Base-by-base conservation (phyloP, 1,139 yeast genomes). In the Petasospora fabianii region DNA sequence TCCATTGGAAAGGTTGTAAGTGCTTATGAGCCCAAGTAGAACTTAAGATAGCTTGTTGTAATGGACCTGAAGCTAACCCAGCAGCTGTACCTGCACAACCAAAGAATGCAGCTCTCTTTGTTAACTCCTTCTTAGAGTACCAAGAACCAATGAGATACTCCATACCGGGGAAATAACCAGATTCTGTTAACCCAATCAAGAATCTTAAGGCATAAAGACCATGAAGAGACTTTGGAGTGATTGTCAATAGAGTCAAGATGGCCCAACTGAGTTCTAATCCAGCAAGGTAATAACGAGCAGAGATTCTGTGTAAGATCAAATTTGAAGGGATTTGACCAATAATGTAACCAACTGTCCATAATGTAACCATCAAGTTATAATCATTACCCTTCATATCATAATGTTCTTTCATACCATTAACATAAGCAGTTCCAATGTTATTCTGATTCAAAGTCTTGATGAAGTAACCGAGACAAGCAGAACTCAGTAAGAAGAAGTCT, bases 381-480 rank as follows among this genome's bases (percentile, higher is more conserved):
- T 79, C 80, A 48, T 78, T 73, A n/a, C 66, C 67, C 38, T 61
- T 57, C 71, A 79, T 71, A 6, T 56, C 46, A 46, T 72, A 71
- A 46, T 71, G 71, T 45, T 77, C 80, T 41, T 68, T 62, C 84
- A 80, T 76, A 15, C 84, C 84, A 39, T 77, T 74, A 28, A 76
- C 80, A 52, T 74, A 80, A 3, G 58, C 78, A n/a, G 75, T 72
- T 24, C 69, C 60, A n/a, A 74, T 54, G 48, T 73, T 74, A 6
- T 62, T 53, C 47, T 69, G 75, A 47, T 74, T 71, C 45, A 74
- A 61, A 34, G 65, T 56, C 46, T 65, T 64, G 45, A 64, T 57
- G 47, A 64, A 65, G 48, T 62, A 63, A 11, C 76, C 75, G 43
- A 68, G 50, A 66, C 71, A 66, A 1, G 74, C 62, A 17, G 71